Evolutionary conservation across 2,329 filamentous ascomycete genomes (phyloP).

Genomic region (Phyllosticta capitalensis): DNA sequence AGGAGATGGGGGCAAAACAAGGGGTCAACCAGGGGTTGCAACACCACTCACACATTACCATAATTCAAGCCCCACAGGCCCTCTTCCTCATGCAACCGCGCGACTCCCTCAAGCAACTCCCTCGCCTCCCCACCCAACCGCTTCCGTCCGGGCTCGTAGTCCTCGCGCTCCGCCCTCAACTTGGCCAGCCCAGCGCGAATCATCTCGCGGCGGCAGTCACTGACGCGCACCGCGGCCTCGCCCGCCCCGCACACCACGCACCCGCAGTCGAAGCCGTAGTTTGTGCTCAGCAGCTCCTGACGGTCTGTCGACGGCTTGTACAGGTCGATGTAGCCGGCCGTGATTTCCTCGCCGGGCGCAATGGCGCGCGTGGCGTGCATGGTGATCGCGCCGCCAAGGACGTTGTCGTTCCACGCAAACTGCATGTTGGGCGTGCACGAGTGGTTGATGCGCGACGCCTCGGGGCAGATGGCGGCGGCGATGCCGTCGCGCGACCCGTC

Average conservation of each 20-base stretch:
- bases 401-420: constrained; percentile 26
- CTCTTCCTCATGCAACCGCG: not conserved
- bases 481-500: not conserved
- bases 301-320: constrained; percentile 22
- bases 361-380: constrained; percentile 28
- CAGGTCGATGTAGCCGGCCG: constrained; percentile 29
- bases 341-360: constrained; percentile 27
- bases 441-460: constrained; percentile 3
- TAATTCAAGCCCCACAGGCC: not conserved
- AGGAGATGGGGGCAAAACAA: not conserved
- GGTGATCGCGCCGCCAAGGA: constrained; percentile 18
- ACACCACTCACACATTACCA: not conserved
- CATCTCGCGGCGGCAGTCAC: not conserved
- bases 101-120: not conserved
- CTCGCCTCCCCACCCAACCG: not conserved
- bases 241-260: constrained; percentile 29
- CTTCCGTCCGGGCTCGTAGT: not conserved
- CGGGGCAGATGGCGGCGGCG: not conserved
- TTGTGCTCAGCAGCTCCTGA: constrained; percentile 22
- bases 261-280: constrained; percentile 27
- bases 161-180: not conserved
- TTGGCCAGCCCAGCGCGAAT: not conserved
- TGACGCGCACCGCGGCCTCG: not conserved
- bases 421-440: constrained; percentile 19
- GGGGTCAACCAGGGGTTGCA: too few relatives aligned